phyloP scores from a whole-genome alignment of 495 filamentous ascomycete species.

The Tuber indicum region DNA sequence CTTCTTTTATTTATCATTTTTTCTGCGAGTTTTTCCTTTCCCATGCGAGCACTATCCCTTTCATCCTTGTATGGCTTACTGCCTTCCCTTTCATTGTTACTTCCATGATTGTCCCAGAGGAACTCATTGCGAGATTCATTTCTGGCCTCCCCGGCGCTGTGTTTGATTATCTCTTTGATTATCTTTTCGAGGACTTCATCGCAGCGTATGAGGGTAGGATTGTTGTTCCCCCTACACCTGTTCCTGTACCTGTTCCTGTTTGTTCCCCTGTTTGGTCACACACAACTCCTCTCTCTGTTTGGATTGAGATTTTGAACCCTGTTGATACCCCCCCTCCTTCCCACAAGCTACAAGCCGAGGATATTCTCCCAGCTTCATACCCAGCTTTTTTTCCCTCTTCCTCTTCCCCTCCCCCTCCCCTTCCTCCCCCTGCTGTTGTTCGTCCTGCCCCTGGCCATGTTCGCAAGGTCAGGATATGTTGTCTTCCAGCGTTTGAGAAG shows the following conservation, averaged over 20 bases:
- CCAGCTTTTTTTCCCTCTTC: neutral
- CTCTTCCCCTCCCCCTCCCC: neutral
- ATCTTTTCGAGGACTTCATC: neutral
- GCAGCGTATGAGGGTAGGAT: neutral
- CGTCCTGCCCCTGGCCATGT: neutral
- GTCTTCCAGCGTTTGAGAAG: neutral
- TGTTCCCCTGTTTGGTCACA: neutral
- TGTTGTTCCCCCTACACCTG: neutral
- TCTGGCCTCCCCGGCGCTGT: neutral
- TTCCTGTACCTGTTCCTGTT: neutral
- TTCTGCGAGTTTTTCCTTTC: neutral
- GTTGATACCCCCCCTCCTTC: neutral
- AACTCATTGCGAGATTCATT: neutral
- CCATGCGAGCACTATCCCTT: neutral
- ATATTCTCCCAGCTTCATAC: neutral
- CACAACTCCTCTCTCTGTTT: neutral
- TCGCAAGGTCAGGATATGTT: neutral
- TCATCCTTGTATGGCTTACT: neutral
- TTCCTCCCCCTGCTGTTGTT: neutral
- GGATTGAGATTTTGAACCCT: neutral
- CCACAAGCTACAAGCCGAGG: neutral
- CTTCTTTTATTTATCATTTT: neutral
- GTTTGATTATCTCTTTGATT: neutral
- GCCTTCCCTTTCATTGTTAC: neutral
- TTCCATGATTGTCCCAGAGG: neutral